phyloP scores from a whole-genome alignment of 2,329 filamentous ascomycete genomes.

The Sporothrix globosa region DNA sequence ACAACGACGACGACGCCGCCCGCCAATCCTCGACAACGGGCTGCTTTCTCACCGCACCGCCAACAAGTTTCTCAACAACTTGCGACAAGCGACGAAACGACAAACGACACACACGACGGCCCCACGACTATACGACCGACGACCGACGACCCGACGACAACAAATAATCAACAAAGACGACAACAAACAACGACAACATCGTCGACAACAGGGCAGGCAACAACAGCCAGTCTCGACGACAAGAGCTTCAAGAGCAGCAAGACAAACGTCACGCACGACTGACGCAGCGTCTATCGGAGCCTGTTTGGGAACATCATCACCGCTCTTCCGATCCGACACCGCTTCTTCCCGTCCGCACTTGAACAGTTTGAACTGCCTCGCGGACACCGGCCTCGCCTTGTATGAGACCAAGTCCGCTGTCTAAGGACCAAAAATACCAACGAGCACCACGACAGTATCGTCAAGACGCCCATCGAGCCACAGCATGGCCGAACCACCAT shows the following conservation, averaged over 20 bases:
- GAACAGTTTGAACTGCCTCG: neutral
- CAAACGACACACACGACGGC: slow-evolving; percentile 17
- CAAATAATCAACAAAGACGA: neutral
- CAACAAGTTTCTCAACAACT: slow-evolving; percentile 11
- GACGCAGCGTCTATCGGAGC: neutral
- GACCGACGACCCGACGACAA: slow-evolving; percentile 19
- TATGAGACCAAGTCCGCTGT: neutral
- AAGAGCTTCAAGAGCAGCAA: neutral
- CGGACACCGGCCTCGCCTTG: neutral
- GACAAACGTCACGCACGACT: neutral
- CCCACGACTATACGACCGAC: slow-evolving; percentile 22
- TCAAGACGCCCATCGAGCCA: slow-evolving; percentile 26
- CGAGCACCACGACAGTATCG: neutral
- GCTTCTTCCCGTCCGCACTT: slow-evolving; percentile 11
- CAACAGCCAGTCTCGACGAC: neutral
- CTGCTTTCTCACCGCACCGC: slow-evolving; percentile 1
- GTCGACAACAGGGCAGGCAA: neutral
- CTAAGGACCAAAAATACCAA: neutral
- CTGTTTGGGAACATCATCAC: neutral
- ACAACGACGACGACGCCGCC: slow-evolving; percentile 14
- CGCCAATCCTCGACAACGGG: slow-evolving; percentile 26
- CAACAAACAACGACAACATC: neutral
- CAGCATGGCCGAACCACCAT: slow-evolving; percentile 62
- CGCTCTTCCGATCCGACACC: slow-evolving; percentile 22
- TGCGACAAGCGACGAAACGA: slow-evolving; percentile 5